Conservation (phyloP, 805 yeast genomes). For the Myxozyma lipomycoides region DNA sequence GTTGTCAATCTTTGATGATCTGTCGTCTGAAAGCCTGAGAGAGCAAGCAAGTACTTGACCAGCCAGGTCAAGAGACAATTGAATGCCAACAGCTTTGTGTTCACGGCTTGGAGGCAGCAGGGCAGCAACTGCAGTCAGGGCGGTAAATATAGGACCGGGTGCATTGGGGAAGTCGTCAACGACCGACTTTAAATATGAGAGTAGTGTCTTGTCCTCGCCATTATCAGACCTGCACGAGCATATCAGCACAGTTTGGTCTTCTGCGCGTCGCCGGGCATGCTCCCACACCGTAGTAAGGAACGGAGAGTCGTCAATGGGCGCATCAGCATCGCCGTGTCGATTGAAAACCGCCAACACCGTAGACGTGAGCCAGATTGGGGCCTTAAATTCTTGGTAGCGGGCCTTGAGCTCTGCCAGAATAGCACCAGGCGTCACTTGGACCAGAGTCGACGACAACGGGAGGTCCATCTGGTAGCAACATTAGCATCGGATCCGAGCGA, state of each 20-base stretch:
- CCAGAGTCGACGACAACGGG: constrained; percentile 14
- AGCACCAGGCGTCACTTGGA: constrained; percentile 15
- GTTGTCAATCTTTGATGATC: constrained; percentile 2
- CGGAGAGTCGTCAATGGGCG: constrained; percentile 32
- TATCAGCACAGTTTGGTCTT: constrained; percentile 41
- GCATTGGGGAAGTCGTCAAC: constrained; percentile 38
- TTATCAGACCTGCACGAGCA: constrained; percentile 10
- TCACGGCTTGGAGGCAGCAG: constrained; percentile 37
- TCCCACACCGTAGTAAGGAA: constrained; percentile 39
- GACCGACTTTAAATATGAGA: constrained; percentile 11
- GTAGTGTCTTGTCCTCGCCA: constrained; percentile 2
- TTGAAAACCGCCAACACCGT: constrained; percentile 17
- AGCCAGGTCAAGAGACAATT: constrained; percentile 18
- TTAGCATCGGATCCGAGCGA: neutral
- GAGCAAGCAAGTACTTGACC: constrained; percentile 25
- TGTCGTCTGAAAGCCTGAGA: constrained; percentile 18
- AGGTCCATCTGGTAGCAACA: constrained; percentile 14
- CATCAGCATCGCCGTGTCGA: constrained; percentile 5
- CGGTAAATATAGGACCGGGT: constrained; percentile 36
- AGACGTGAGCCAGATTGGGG: constrained; percentile 13
- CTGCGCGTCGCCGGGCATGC: constrained; percentile 41
- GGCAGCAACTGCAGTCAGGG: constrained; percentile 39
- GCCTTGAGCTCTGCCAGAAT: constrained; percentile 12
- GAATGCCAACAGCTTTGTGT: constrained; percentile 15
- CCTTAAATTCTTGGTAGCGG: constrained; percentile 6